Evolutionary conservation across 768 basidiomycete genomes (phyloP), one percentile per base, ranked within the genome.

Genomic region (Cantharellus anzutake): DNA sequence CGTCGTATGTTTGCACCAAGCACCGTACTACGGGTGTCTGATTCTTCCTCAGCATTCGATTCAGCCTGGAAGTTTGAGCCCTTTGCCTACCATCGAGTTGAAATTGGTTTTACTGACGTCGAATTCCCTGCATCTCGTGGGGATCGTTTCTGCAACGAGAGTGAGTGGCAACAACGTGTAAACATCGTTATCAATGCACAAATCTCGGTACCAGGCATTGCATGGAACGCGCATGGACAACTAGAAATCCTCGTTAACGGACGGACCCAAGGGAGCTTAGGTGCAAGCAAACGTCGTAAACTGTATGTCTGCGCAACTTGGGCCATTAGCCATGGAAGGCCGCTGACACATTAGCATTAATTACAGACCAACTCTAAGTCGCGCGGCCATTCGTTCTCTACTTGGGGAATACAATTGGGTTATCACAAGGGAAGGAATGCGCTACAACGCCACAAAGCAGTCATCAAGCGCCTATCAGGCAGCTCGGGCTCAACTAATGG

Each of bases 71-170:
- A 29, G 20, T 29, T 29, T 29, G 20, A 29, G 20, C 20, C 20
- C 20, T 29, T 29, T 29, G 20, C 20, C 20, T 29, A 29, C 20
- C 20, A 29, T 29, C 20, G 20, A 29, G 20, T 29, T 29, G 20
- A 29, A 7, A 37, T 55, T 7, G 52, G 7, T 7, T 55, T 91
- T 66, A 87, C 86, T 0, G 60, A 71, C 4, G 37, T 76, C 4
- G 68, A 75, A 0, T 92, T 92, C 70, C 3, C 38, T 51, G 60
- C 56, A 57, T 5, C 59, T 65, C 3, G 56, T 68, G 14, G 68
- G 70, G 1, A 67, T 69, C 14, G 70, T 73, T 7, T 81, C 83
- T 0, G 55, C 60, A 52, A 3, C 42, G 56, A 0, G 40, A 61
- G 1, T 62, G 39, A 29, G 20, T 29, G 20, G 20, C 20, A 29